These are phyloP conservation scores for Botryotinia globosa DNA, from an alignment of 2,329 filamentous ascomycete genomes.

Conservation along the genomic window DNA sequence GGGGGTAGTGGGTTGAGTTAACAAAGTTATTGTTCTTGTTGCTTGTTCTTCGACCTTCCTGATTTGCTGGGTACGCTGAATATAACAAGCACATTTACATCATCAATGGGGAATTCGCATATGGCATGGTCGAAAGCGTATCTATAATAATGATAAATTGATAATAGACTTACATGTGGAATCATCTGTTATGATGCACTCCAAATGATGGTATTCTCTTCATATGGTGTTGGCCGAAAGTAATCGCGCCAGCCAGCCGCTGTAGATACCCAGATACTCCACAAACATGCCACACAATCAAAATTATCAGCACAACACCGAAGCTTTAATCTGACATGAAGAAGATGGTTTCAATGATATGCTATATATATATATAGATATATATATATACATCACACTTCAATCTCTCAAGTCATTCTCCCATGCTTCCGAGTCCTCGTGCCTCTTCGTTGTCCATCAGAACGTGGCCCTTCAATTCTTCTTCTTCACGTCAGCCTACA, in stretches of 20 bases:
- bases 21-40: not conserved
- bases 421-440: too few relatives aligned
- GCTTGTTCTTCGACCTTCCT: not conserved
- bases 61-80: not conserved
- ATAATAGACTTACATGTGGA: not conserved
- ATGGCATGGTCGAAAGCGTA: not conserved
- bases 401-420: not conserved
- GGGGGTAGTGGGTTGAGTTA: not conserved
- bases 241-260: not conserved
- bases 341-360: too few relatives aligned
- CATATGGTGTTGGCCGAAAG: not conserved
- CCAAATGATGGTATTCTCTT: not conserved
- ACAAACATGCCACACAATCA: not conserved
- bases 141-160: not conserved
- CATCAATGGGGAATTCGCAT: not conserved
- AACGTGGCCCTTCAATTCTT: conserved; percentile 41
- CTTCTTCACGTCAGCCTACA: conserved; percentile 51
- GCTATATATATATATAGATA: too few relatives aligned
- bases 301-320: not conserved
- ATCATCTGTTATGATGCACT: not conserved
- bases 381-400: too few relatives aligned
- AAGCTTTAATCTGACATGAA: not conserved
- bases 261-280: too few relatives aligned
- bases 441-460: too few relatives aligned
- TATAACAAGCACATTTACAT: not conserved